Base-by-base conservation (phyloP, 148 eudicot species). In the Chenopodium formosanum region DNA sequence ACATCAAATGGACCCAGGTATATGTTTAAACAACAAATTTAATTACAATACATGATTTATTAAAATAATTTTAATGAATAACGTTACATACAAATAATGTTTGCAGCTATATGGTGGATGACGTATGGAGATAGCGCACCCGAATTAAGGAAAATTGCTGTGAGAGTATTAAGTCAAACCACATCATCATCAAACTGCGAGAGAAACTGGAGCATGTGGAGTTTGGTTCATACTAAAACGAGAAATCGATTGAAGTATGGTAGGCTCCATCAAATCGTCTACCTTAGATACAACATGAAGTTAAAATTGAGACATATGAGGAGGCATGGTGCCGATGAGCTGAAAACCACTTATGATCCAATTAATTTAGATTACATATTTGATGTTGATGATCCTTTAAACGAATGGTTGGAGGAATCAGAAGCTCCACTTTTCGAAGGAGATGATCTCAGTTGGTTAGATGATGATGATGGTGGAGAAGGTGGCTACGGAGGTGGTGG, bases 201-300 rank as follows among this genome's bases (percentile, higher is more conserved):
- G 47, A 29, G 78, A 27, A 74, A 81, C 9, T 81, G 74, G 79
- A 81, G 83, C 29, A 81, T 81, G 78, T 81, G 46, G 16, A 81
- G 79, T 47, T 14, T 66, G 1, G 74, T 66, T n/a, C 83, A 74
- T 20, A 81, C 37, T 0, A 81, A 81, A 56, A 32, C 27, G 0
- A 12, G 75, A 37, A 76, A 76, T 23, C 37, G 75, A 14, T 70
- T 82, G 29, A 76, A 52, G 1, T 68, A 76, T 17, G 69, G 76
- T n/a, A 76, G 20, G 34, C 44, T 76, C 4, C 40, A 76, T 4
- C 4, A 52, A 23, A 75, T 76, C 56, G 70, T 76, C 0, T 76
- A 75, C 16, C 14, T 76, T 29, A 56, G 46, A 0, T 82, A 76
- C 31, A 76, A 76, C 9, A 70, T 76, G 68, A 70, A 78, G 25